Evolutionary conservation across 768 basidiomycete species (phyloP), one percentile per base, ranked within the genome.

Genomic region (Lyophyllum decastes): DNA sequence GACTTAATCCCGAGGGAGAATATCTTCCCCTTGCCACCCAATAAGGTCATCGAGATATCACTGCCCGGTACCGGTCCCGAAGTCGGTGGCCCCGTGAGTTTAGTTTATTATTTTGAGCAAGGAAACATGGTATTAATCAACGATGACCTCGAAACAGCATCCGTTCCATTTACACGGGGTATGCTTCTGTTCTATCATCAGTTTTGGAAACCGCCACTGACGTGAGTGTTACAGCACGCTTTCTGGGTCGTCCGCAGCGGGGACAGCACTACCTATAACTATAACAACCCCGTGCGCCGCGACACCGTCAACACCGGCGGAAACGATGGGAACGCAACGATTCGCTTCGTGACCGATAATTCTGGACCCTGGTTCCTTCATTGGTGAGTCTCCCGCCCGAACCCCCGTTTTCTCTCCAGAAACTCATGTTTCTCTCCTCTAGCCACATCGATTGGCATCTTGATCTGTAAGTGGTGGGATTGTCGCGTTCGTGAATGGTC

Each of bases 291-390:
- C 0, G 77, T 81, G 9, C 63, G 66, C 33, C 69, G 76, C 9
- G 77, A 77, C 54, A 72, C 74, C 9, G 73, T 76, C 26, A 70
- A 64, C 45, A 66, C 64, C 19, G 75, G 75, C 14, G 38, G 24
- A 30, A 35, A 58, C 1, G 61, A 57, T 11, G 74, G 76, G 59
- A 71, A 73, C 25, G 77, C 80, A 24, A 80, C 79, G 16, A 76
- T 89, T 45, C 77, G 85, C 34, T 87, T 84, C 71, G 64, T 67
- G 22, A 82, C 87, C 2, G 83, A 89, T 67, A 88, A 87, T 71
- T 75, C 84, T 12, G 85, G 85, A 12, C 80, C 81, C 21, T 84
- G 83, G 78, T 65, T 72, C 41, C 54, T 72, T 46, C 68, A 68
- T 56, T 72, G 70, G 69, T 70, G 46, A 41, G 68, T 57, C 33